phyloP scores from a whole-genome alignment of 345 rosid genomes.

The Toxicodendron radicans region DNA sequence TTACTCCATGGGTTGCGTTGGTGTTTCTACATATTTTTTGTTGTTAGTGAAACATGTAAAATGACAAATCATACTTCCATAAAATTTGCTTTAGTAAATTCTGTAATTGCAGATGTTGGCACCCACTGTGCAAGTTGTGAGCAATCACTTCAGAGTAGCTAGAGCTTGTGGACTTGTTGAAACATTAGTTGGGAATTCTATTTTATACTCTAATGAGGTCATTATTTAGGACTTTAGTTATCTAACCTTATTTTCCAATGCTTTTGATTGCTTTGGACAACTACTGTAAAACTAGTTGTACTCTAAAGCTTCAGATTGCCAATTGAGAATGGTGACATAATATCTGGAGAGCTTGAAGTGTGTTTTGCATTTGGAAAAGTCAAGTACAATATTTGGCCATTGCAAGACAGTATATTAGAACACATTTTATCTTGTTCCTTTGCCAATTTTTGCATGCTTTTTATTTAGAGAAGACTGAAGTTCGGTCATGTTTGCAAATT shows the following conservation, averaged over 20 bases:
- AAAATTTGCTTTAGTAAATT: background rate
- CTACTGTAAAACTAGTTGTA: too few species aligned
- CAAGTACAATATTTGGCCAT: too few species aligned
- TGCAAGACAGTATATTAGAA: background rate
- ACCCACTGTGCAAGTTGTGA: background rate
- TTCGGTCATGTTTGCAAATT: too few species aligned
- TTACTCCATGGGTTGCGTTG: background rate
- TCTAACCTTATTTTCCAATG: background rate
- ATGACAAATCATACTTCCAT: background rate
- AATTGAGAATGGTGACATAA: too few species aligned
- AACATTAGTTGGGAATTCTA: background rate
- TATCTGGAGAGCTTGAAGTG: too few species aligned
- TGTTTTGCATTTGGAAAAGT: too few species aligned
- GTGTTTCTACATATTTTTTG: background rate
- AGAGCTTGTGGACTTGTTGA: background rate
- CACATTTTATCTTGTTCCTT: background rate
- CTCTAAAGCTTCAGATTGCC: too few species aligned
- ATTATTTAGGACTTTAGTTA: background rate
- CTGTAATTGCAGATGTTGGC: background rate
- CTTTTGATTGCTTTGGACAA: background rate
- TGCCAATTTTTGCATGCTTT: too few species aligned
- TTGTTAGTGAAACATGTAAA: background rate
- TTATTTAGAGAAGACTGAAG: too few species aligned
- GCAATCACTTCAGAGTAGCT: background rate
- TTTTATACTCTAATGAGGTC: background rate